Evolutionary conservation across 176 grass and related monocot genomes (phyloP).

Genomic region (Zoysia pacifica): DNA sequence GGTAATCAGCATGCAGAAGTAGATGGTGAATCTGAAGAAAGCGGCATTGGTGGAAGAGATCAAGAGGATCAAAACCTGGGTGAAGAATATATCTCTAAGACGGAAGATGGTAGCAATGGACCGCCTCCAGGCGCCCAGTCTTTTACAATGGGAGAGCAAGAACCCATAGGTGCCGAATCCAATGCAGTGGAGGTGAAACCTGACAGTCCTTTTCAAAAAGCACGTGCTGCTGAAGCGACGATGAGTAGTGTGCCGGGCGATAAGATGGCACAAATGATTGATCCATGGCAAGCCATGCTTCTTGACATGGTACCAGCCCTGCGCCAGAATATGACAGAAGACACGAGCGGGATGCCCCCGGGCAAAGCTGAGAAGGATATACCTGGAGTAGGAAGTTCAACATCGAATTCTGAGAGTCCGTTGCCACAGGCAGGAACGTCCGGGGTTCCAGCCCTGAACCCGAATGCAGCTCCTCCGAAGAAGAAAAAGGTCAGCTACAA

Average conservation of each 20-base stretch:
- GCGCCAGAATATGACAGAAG: conserved; percentile 43
- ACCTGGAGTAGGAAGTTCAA: not conserved
- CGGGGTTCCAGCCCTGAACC: conserved; percentile 12
- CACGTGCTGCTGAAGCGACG: conserved; percentile 32
- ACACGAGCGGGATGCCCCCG: not conserved
- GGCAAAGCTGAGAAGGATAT: conserved; percentile 14
- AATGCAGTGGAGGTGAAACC: not conserved
- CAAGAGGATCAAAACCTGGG: conserved; percentile 39
- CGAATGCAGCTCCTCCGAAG: conserved; percentile 31
- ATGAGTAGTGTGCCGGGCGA: conserved; percentile 8
- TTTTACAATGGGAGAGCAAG: conserved; percentile 43
- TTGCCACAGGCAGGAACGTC: conserved; percentile 13
- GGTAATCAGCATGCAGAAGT: conserved; percentile 55
- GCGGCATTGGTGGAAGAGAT: conserved; percentile 34
- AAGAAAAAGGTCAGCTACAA: conserved; percentile 97
- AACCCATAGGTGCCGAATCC: conserved; percentile 15
- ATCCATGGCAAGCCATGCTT: conserved; percentile 88
- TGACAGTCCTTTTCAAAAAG: conserved; percentile 33
- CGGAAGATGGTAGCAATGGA: conserved; percentile 22
- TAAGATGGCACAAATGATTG: conserved; percentile 81
- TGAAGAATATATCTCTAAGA: conserved; percentile 23
- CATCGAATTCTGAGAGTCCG: conserved; percentile 14
- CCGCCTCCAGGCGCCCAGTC: conserved; percentile 44
- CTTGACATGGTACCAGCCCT: conserved; percentile 84
- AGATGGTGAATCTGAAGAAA: conserved; percentile 53